Evolutionary conservation across 2,329 filamentous ascomycete genomes (phyloP).

Genomic region (Arthrobotrys conoides): DNA sequence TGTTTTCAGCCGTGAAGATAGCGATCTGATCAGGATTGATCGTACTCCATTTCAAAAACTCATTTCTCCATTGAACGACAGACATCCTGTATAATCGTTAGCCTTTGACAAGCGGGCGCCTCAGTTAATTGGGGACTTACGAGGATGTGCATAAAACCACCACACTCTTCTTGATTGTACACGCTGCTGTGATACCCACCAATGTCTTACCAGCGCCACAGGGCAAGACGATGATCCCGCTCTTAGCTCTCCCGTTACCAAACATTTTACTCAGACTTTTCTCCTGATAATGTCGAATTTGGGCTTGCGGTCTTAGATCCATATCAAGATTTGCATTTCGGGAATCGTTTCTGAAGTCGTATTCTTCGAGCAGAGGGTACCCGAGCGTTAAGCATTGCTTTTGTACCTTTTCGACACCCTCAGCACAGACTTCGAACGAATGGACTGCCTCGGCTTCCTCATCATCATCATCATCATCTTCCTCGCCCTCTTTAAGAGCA

Average conservation of each 20-base stretch:
- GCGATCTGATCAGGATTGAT: slow-evolving; percentile 94
- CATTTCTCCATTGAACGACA: slow-evolving; percentile 94
- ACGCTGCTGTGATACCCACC: slow-evolving; percentile 97
- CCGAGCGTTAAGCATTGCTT: slow-evolving; percentile 89
- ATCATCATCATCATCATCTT: slow-evolving; percentile 75
- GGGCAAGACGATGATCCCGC: slow-evolving; percentile 95
- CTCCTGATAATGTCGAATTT: slow-evolving; percentile 95
- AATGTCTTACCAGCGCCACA: slow-evolving; percentile 97
- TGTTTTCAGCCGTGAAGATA: slow-evolving; percentile 94
- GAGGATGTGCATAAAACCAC: slow-evolving; percentile 96
- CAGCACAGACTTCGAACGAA: slow-evolving; percentile 89
- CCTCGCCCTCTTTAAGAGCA: slow-evolving; percentile 76
- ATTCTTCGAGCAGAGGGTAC: slow-evolving; percentile 92
- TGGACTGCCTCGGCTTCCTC: slow-evolving; percentile 90
- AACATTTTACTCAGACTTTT: slow-evolving; percentile 99
- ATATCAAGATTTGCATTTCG: slow-evolving; percentile 93
- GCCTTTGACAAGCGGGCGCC: background rate
- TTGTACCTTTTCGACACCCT: slow-evolving; percentile 86
- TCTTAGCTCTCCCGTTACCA: slow-evolving; percentile 95
- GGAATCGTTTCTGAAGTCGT: slow-evolving; percentile 94
- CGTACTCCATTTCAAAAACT: slow-evolving; percentile 99
- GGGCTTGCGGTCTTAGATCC: slow-evolving; percentile 87
- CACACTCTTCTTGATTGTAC: slow-evolving; percentile 95
- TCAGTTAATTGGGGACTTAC: slow-evolving; percentile 17
- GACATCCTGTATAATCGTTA: slow-evolving; percentile 75